Conservation (phyloP, 352 stramenopile genomes). For the Globisporangium cederbergense region DNA sequence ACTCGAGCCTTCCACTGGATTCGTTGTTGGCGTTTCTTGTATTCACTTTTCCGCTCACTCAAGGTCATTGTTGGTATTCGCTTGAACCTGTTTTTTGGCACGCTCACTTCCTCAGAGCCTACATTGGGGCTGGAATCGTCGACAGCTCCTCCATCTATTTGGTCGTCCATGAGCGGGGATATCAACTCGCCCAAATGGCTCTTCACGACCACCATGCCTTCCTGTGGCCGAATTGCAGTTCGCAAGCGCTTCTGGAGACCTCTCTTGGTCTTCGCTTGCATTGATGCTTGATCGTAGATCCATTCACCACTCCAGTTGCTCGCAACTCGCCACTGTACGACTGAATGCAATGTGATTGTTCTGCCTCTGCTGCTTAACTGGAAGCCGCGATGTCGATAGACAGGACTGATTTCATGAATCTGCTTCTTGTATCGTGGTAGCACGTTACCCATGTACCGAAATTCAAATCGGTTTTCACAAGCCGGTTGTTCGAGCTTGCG, state of each 20-base stretch:
- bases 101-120: not conserved
- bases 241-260: constrained; percentile 38
- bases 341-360: constrained; percentile 25
- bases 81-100: constrained; percentile 7
- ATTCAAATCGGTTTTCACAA: constrained; percentile 42
- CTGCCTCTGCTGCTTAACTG: constrained; percentile 20
- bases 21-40: constrained; percentile 20
- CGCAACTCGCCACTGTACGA: constrained; percentile 41
- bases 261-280: constrained; percentile 31
- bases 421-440: constrained; percentile 63
- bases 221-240: constrained; percentile 22
- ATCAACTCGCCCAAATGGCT: constrained; percentile 48
- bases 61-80: constrained; percentile 22
- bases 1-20: constrained; percentile 47
- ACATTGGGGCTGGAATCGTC: not conserved
- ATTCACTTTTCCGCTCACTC: constrained; percentile 22
- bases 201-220: constrained; percentile 38
- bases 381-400: constrained; percentile 48
- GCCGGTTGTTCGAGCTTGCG: constrained; percentile 30
- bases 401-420: constrained; percentile 44
- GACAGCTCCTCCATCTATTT: constrained; percentile 3
- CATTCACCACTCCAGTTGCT: constrained; percentile 65
- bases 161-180: constrained; percentile 20
- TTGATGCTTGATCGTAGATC: constrained; percentile 43
- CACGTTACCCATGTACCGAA: constrained; percentile 56